Conservation (phyloP, 176 grass and related monocot species). For the Zoysia japonica region DNA sequence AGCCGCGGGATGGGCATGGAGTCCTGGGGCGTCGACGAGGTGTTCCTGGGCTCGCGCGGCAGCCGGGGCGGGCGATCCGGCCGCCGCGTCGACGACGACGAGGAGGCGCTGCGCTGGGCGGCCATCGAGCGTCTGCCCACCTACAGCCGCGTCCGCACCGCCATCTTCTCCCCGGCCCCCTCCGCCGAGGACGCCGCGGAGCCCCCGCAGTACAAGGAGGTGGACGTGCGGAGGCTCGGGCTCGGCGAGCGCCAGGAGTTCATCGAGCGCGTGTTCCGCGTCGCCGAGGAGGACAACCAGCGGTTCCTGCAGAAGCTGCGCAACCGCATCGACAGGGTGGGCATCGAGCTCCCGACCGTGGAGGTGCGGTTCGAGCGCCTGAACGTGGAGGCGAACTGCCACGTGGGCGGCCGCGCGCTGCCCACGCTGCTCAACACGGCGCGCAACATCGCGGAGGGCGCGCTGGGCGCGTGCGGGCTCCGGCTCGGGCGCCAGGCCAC, state of each 20-base stretch:
- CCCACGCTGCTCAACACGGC: conserved; percentile 78
- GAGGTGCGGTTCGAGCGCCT: conserved; percentile 89
- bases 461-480: conserved; percentile 48
- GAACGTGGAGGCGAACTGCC: conserved; percentile 66
- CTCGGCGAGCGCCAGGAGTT: conserved; percentile 80
- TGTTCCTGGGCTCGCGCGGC: conserved; percentile 41
- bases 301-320: conserved; percentile 80
- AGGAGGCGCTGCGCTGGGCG: conserved; percentile 89
- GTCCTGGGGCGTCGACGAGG: conserved; percentile 82
- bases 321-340: conserved; percentile 90
- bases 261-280: conserved; percentile 87
- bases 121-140: conserved; percentile 88
- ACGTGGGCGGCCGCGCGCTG: conserved; percentile 77
- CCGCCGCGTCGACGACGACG: conserved; percentile 59
- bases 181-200: neutral
- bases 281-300: conserved; percentile 96
- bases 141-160: conserved; percentile 73
- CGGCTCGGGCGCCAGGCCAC: conserved; percentile 51
- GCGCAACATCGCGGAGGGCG: conserved; percentile 67
- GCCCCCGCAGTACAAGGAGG: conserved; percentile 59
- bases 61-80: neutral
- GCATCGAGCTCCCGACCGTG: conserved; percentile 88
- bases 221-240: conserved; percentile 80
- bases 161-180: conserved; percentile 52
- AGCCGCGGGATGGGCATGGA: conserved; percentile 79